Percentiles rank a stretch among this genome's conserved stretches.
phyloP scores from a whole-genome alignment of 208 protist species.

The Wallacemonas sp. region DNA sequence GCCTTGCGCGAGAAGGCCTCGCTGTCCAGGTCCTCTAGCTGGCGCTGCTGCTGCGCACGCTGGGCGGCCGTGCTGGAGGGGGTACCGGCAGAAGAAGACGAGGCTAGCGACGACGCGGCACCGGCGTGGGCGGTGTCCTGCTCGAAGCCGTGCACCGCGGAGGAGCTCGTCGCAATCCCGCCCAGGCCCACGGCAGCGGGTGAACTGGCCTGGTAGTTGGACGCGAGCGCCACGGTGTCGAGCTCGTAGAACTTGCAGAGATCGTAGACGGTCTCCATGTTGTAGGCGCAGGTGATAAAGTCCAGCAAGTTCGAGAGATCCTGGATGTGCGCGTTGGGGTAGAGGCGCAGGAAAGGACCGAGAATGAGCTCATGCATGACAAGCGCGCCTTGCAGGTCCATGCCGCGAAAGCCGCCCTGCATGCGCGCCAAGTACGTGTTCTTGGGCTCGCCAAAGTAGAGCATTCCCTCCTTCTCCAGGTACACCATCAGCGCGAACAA shows the following conservation, averaged over 20 bases:
- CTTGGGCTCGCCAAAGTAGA: slow-evolving; percentile 79
- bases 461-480: slow-evolving; percentile 79
- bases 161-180: slow-evolving; percentile 75
- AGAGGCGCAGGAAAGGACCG: slow-evolving; percentile 80
- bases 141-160: slow-evolving; percentile 57
- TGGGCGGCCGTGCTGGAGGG: slow-evolving; percentile 3
- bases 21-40: slow-evolving; percentile 68
- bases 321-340: slow-evolving; percentile 87
- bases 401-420: slow-evolving; percentile 81
- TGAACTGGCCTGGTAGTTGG: slow-evolving; percentile 74
- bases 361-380: slow-evolving; percentile 87
- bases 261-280: slow-evolving; percentile 94
- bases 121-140: slow-evolving; percentile 35
- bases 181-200: slow-evolving; percentile 84
- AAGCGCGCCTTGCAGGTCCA: slow-evolving; percentile 86
- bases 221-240: slow-evolving; percentile 75
- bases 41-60: slow-evolving; percentile 14
- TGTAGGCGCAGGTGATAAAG: slow-evolving; percentile 90
- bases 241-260: slow-evolving; percentile 85
- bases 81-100: background rate
- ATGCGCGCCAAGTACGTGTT: slow-evolving; percentile 83
- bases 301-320: slow-evolving; percentile 91
- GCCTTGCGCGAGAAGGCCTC: slow-evolving; percentile 90
- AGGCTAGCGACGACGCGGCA: too few species aligned
- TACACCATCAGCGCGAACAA: slow-evolving; percentile 79